Percentiles rank a stretch among this genome's conserved stretches.
These are phyloP conservation scores for Tubosaeta sp. DNA, from an alignment of 768 basidiomycete genomes.

Conservation along the genomic window DNA sequence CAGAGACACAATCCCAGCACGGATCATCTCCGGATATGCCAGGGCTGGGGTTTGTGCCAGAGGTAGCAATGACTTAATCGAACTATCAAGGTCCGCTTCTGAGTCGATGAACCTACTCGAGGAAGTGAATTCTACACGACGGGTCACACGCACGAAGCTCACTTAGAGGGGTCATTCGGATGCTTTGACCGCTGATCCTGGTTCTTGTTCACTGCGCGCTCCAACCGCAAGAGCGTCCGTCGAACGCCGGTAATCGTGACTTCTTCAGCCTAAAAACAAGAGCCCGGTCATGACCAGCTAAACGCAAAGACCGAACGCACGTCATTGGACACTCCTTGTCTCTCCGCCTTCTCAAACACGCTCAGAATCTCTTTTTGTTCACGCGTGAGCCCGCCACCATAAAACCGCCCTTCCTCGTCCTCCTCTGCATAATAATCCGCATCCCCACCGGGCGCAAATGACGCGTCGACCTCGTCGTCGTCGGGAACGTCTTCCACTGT, in stretches of 20 bases:
- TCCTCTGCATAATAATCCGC: conserved; percentile 90
- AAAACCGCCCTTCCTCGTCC: conserved; percentile 90
- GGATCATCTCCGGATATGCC: conserved; percentile 87
- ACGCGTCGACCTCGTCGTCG: conserved; percentile 26
- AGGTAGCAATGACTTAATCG: conserved; percentile 84
- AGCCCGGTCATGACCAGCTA: not conserved
- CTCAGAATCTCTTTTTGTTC: conserved; percentile 95
- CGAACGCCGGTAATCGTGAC: conserved; percentile 69
- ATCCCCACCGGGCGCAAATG: conserved; percentile 82
- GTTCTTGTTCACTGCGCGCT: conserved; percentile 90
- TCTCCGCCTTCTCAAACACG: conserved; percentile 80
- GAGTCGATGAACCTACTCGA: conserved; percentile 90
- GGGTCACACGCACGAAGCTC: conserved; percentile 10
- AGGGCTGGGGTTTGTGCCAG: conserved; percentile 78
- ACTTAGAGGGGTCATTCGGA: conserved; percentile 90
- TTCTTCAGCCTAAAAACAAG: conserved; percentile 49
- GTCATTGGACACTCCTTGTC: conserved; percentile 60
- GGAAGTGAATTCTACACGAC: conserved; percentile 3
- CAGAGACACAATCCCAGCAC: conserved; percentile 61
- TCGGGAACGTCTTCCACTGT: conserved; percentile 57
- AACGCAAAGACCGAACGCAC: conserved; percentile 41
- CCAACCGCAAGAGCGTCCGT: conserved; percentile 72
- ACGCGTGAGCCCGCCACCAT: conserved; percentile 86
- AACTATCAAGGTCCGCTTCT: conserved; percentile 87
- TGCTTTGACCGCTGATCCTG: conserved; percentile 96